Evolutionary conservation across 2,329 filamentous ascomycete genomes (phyloP).

Genomic region (Sporothrix dimorphospora): DNA sequence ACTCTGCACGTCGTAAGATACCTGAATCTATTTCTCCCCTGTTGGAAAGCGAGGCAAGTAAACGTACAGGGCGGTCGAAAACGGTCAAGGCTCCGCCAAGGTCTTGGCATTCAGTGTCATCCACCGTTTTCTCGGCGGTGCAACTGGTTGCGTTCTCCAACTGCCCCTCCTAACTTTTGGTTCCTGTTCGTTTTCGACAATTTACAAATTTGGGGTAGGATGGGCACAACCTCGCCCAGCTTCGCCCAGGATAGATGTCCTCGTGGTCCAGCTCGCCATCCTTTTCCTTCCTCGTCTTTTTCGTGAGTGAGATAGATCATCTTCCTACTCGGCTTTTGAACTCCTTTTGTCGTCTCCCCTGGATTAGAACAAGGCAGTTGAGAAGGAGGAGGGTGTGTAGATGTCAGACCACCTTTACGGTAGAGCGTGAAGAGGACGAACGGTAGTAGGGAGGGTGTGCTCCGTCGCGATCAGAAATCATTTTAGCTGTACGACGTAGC

Average conservation of each 20-base stretch:
- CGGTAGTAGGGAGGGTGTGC: background rate
- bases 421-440: background rate
- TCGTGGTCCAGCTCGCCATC: background rate
- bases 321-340: background rate
- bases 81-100: background rate
- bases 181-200: conserved; percentile 14
- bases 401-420: conserved; percentile 14
- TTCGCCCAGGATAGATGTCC: background rate
- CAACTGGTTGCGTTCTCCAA: background rate
- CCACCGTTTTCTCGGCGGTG: conserved; percentile 20
- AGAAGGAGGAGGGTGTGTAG: background rate
- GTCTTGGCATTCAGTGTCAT: conserved; percentile 3
- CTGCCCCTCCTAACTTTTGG: background rate
- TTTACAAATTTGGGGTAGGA: conserved; percentile 6
- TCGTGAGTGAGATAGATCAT: background rate
- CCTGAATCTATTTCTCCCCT: background rate
- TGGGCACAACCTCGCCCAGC: background rate
- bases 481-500: too few species aligned
- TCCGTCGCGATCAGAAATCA: background rate
- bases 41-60: too few species aligned
- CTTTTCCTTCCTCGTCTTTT: conserved; percentile 3
- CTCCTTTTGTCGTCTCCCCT: background rate
- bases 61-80: background rate
- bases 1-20: too few species aligned
- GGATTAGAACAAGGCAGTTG: background rate